These are phyloP conservation scores for Rhodotorula sp. DNA, from an alignment of 1,284 basidiomycete genomes.

Conservation along the genomic window DNA sequence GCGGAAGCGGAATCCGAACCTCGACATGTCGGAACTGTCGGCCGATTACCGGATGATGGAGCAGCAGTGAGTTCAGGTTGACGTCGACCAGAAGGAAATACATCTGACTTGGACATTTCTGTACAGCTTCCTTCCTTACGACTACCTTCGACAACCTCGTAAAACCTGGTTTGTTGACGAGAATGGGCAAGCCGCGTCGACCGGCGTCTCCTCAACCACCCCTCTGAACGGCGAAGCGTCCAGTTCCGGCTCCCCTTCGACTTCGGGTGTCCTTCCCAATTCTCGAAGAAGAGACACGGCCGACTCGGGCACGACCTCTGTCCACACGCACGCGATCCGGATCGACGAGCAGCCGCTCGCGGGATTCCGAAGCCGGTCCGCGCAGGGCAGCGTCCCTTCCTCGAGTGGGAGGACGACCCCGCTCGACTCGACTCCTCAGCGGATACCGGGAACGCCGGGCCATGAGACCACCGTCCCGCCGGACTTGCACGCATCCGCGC, in stretches of 20 bases:
- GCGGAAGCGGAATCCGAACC: constrained; percentile 82
- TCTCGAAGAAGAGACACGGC: not conserved
- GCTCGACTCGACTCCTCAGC: not conserved
- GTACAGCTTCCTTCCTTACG: constrained; percentile 37
- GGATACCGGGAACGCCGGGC: not conserved
- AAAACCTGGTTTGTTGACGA: constrained; percentile 39
- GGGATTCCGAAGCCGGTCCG: constrained; percentile 10
- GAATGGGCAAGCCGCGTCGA: constrained; percentile 2
- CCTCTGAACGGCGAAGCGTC: not conserved
- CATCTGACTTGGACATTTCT: not conserved
- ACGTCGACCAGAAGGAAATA: too few relatives aligned
- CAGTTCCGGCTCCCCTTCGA: not conserved
- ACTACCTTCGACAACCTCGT: constrained; percentile 34
- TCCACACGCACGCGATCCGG: constrained; percentile 22
- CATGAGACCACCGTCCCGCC: not conserved
- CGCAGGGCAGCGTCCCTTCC: not conserved
- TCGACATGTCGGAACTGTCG: constrained; percentile 78
- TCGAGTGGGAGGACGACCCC: not conserved
- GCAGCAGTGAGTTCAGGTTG: constrained; percentile 66
- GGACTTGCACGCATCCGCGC: not conserved
- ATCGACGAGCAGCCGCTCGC: constrained; percentile 38
- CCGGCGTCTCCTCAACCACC: not conserved
- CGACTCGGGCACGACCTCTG: not conserved
- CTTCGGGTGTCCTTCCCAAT: not conserved
- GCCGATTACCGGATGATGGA: constrained; percentile 96